Conservation (phyloP, 2,329 filamentous ascomycete genomes). For the Penicillium sp. region DNA sequence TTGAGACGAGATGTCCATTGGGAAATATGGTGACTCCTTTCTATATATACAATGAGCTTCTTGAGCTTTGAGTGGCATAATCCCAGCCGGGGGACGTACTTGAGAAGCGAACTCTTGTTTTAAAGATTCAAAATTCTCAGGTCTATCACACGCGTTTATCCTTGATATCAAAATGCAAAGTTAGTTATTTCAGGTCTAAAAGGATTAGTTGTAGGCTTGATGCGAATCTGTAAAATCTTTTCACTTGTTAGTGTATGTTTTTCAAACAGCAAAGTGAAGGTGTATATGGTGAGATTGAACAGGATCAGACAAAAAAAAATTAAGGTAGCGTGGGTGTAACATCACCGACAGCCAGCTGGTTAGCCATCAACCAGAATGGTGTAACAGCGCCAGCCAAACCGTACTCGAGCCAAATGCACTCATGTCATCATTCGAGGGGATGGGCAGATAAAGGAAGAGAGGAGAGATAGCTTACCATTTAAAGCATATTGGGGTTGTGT, state of each 20-base stretch:
- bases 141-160: slow-evolving; percentile 89
- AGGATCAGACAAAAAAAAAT: slow-evolving; percentile 75
- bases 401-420: slow-evolving; percentile 99
- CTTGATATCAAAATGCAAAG: slow-evolving; percentile 51
- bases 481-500: slow-evolving; percentile 1
- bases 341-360: slow-evolving; percentile 81
- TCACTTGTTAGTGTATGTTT: slow-evolving; percentile 25
- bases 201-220: background rate
- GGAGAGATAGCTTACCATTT: slow-evolving; percentile 19
- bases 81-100: slow-evolving; percentile 62
- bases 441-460: background rate
- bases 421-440: slow-evolving; percentile 84
- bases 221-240: slow-evolving; percentile 18
- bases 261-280: slow-evolving; percentile 10
- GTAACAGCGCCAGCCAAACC: slow-evolving; percentile 60
- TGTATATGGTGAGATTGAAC: slow-evolving; percentile 13
- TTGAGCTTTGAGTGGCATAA: slow-evolving; percentile 28
- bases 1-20: slow-evolving; percentile 94
- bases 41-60: slow-evolving; percentile 58
- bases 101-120: slow-evolving; percentile 77
- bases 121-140: slow-evolving; percentile 81
- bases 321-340: slow-evolving; percentile 99
- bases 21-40: slow-evolving; percentile 80
- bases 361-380: slow-evolving; percentile 71
- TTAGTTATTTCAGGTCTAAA: slow-evolving; percentile 26